Evolutionary conservation across 2,329 filamentous ascomycete genomes (phyloP).

Genomic region (Venturia effusa): DNA sequence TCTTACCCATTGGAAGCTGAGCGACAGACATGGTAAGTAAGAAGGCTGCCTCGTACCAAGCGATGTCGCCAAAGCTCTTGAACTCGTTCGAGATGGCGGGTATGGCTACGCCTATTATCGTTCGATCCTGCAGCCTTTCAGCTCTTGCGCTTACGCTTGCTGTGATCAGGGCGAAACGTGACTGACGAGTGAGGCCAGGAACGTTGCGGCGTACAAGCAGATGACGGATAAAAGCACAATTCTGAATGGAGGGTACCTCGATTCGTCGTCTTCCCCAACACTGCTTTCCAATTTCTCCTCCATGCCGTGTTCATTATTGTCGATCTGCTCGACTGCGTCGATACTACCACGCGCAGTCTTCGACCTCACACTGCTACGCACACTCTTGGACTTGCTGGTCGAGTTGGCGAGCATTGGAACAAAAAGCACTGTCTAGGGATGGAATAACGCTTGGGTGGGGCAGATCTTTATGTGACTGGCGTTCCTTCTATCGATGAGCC

Average conservation of each 20-base stretch:
- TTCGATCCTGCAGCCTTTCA: slow-evolving; percentile 10
- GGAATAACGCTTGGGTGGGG: too few species aligned
- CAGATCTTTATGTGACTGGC: too few species aligned
- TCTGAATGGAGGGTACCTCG: background rate
- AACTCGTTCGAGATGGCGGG: slow-evolving; percentile 16
- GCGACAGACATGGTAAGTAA: slow-evolving; percentile 5
- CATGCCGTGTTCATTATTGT: background rate
- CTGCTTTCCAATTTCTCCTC: background rate
- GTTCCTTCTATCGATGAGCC: too few species aligned
- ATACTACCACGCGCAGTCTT: background rate
- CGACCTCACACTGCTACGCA: background rate
- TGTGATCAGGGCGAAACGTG: background rate
- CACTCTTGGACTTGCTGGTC: background rate
- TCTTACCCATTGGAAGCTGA: slow-evolving; percentile 9
- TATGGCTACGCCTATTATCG: slow-evolving; percentile 14
- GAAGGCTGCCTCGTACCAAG: slow-evolving; percentile 12
- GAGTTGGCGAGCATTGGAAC: background rate
- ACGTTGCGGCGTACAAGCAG: slow-evolving; percentile 5
- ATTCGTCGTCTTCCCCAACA: background rate
- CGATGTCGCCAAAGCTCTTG: slow-evolving; percentile 14
- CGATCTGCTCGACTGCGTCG: background rate
- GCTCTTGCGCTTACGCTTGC: background rate
- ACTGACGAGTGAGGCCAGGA: slow-evolving; percentile 9
- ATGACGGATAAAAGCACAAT: background rate
- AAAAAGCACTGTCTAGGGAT: background rate